A percentile compares a stretch with the other conserved stretches of the same genome.
Conservation (phyloP, 768 basidiomycete genomes). For the Mycena maculata region DNA sequence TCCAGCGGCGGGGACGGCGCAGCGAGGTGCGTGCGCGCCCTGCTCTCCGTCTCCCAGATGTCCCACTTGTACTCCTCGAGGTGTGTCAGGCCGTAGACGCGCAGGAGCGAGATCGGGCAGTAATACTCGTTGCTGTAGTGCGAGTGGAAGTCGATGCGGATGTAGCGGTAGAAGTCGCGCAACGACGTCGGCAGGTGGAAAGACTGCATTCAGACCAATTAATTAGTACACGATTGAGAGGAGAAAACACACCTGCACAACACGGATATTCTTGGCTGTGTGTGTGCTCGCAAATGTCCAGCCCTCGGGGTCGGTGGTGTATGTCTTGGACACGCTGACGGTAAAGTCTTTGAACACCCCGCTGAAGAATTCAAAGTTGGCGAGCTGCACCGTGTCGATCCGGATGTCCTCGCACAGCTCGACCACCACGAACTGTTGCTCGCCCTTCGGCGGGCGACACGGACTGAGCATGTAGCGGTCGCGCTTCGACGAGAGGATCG, state of each 20-base stretch:
- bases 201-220: constrained; percentile 54
- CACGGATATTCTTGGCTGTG: constrained; percentile 89
- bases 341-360: constrained; percentile 94
- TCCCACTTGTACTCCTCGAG: constrained; percentile 97
- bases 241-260: constrained; percentile 79
- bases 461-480: constrained; percentile 98
- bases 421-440: constrained; percentile 85
- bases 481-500: constrained; percentile 89
- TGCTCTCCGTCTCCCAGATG: constrained; percentile 79
- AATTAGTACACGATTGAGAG: not conserved
- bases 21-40: constrained; percentile 38
- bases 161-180: constrained; percentile 90
- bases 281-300: constrained; percentile 85
- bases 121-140: constrained; percentile 97
- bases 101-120: constrained; percentile 92
- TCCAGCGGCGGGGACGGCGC: constrained; percentile 31
- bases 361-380: constrained; percentile 98
- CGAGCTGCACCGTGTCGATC: constrained; percentile 95
- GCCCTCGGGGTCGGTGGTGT: constrained; percentile 65
- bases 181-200: constrained; percentile 82
- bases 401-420: constrained; percentile 98
- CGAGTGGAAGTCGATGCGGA: constrained; percentile 93
- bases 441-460: constrained; percentile 69
- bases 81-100: constrained; percentile 96
- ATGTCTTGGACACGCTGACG: constrained; percentile 88